Evolutionary conservation across 2,329 filamentous ascomycete species (phyloP), one percentile per base, ranked within the genome.

Genomic region (Verticillium nubilum): DNA sequence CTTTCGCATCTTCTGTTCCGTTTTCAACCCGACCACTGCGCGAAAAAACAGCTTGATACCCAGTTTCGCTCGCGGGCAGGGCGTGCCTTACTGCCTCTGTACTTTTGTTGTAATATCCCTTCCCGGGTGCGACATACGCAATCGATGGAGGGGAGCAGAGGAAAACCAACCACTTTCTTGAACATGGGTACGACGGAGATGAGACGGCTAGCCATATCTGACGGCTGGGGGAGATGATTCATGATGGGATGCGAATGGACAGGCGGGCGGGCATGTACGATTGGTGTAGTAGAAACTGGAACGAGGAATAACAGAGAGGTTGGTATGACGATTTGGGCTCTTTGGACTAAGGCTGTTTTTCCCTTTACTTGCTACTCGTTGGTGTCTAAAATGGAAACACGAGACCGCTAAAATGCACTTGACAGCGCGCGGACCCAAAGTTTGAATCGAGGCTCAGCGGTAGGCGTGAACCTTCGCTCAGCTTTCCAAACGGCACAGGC

Each of bases 31-130:
- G 61, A 60, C 42, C 42, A 50, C 19, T n/a, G 25, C 19, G 9
- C 42, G 42, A 47, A 57, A 61, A 58, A 33, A 50, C 35, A 61
- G 59, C 61, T 62, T 59, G 61, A 62, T 62, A 61, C 59, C 61
- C 61, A 57, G 55, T 26, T 50, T 26, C 42, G n/a, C 42, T 19
- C 42, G 2, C 42, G 42, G 42, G 42, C 42, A 19, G 19, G 7
- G 42, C 42, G n/a, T 50, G 42, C 13, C 42, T 19, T 23, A 25
- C n/a, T 19, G 42, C 13, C 19, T 23, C 19, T 50, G 42, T 50
- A 50, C 42, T 19, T 50, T 23, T 50, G 42, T 50, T 50, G 42
- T 50, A 50, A 50, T 50, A 50, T 50, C 13, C 42, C 42, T 50
- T 50, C 10, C 12, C 12, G n/a, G 42, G 42, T n/a, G n/a, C 4